A percentile compares a stretch with the other conserved stretches of the same genome.
Conservation (phyloP, 305 asterid genomes). For the Fraxinus greggii region DNA sequence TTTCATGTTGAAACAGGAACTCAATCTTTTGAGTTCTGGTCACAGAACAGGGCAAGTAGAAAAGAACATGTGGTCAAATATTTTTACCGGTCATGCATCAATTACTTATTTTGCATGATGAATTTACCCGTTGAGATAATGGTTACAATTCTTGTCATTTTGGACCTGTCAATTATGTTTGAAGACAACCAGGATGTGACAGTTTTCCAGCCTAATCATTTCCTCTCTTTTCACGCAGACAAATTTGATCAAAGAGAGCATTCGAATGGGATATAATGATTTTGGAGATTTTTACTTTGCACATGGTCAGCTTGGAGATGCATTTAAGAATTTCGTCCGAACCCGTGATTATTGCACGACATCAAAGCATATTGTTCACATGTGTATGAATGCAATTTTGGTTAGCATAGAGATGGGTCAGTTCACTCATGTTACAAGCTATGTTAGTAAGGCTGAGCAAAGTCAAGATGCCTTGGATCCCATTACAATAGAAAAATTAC, state of each 20-base stretch:
- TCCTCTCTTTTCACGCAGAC: slow-evolving; percentile 50
- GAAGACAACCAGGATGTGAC: neutral
- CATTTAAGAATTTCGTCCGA: slow-evolving; percentile 84
- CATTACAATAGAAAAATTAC: slow-evolving; percentile 62
- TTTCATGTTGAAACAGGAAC: neutral
- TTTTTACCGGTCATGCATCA: neutral
- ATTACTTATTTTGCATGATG: neutral
- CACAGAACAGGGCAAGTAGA: neutral
- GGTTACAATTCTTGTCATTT: neutral
- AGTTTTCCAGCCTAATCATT: slow-evolving; percentile 4
- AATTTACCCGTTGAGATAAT: neutral
- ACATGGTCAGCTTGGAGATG: slow-evolving; percentile 85
- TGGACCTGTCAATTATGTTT: neutral
- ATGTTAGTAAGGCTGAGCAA: slow-evolving; percentile 85
- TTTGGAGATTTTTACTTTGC: slow-evolving; percentile 90
- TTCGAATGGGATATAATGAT: slow-evolving; percentile 97
- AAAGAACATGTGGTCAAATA: neutral
- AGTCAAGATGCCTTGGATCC: slow-evolving; percentile 73
- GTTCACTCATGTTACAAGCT: slow-evolving; percentile 85
- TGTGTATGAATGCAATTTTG: slow-evolving; percentile 87
- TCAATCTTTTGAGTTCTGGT: neutral
- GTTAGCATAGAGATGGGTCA: slow-evolving; percentile 98
- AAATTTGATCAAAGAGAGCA: slow-evolving; percentile 93
- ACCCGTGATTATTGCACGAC: slow-evolving; percentile 98
- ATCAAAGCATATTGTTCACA: slow-evolving; percentile 73